Conservation (phyloP, 768 basidiomycete species). For the Crassisporium funariophilum region DNA sequence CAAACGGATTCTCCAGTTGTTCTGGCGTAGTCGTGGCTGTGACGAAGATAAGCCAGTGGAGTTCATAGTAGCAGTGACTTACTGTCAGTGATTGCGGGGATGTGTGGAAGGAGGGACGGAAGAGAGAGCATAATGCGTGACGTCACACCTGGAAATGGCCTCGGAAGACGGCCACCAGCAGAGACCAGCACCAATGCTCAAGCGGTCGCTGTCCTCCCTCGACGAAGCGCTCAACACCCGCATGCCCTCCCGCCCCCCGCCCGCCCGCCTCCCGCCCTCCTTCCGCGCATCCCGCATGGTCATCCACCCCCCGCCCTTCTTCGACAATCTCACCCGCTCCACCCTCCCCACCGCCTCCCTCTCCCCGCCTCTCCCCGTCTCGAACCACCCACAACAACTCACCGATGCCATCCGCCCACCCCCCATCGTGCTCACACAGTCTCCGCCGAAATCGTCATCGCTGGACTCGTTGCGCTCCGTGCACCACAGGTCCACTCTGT, state of each 20-base stretch:
- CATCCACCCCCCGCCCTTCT: conserved; percentile 49
- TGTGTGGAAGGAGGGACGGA: conserved; percentile 53
- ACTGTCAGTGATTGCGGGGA: conserved; percentile 56
- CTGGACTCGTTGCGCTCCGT: conserved; percentile 60
- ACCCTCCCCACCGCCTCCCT: conserved; percentile 67
- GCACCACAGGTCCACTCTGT: conserved; percentile 26
- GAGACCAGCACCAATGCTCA: conserved; percentile 18
- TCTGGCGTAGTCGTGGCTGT: conserved; percentile 58
- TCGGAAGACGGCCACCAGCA: conserved; percentile 15
- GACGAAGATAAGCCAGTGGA: conserved; percentile 5
- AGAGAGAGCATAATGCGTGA: conserved; percentile 36
- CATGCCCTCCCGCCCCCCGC: conserved; percentile 47
- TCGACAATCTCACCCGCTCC: conserved; percentile 57
- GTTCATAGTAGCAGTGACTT: conserved; percentile 18
- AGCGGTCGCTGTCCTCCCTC: conserved; percentile 25
- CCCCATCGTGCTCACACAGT: conserved; percentile 39
- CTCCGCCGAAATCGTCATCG: conserved; percentile 49
- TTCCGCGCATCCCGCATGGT: conserved; percentile 34
- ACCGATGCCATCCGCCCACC: conserved; percentile 25
- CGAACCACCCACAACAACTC: conserved; percentile 6
- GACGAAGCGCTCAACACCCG: conserved; percentile 29
- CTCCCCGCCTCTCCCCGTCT: conserved; percentile 38
- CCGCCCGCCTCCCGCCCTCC: conserved; percentile 41
- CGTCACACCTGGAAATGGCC: conserved; percentile 27
- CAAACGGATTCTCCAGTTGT: conserved; percentile 51